phyloP scores from a whole-genome alignment of 129 eudicot species.

The Chrysanthemum seticuspe region DNA sequence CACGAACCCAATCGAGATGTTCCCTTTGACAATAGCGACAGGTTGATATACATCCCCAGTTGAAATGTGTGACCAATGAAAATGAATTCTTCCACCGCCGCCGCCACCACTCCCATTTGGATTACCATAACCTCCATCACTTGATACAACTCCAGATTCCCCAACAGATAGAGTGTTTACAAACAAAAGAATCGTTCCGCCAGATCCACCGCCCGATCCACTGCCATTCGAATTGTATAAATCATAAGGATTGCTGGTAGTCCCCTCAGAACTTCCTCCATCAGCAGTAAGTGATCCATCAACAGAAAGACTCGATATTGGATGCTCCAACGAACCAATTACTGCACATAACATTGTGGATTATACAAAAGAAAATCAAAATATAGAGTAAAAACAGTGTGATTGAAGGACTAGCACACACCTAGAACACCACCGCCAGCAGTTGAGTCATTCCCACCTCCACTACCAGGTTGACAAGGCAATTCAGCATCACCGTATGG shows the following conservation, averaged over 20 bases:
- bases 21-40: slow-evolving; percentile 73
- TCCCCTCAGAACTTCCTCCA: slow-evolving; percentile 60
- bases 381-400: background rate
- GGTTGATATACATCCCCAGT: slow-evolving; percentile 95
- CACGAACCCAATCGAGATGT: slow-evolving; percentile 65
- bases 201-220: slow-evolving; percentile 92
- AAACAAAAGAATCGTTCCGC: slow-evolving; percentile 85
- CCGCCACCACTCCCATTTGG: slow-evolving; percentile 87
- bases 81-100: slow-evolving; percentile 93
- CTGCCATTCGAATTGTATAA: slow-evolving; percentile 14
- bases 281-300: slow-evolving; percentile 73
- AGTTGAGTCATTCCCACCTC: slow-evolving; percentile 87
- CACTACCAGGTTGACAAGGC: slow-evolving; percentile 97
- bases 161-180: slow-evolving; percentile 52
- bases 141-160: slow-evolving; percentile 58
- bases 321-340: slow-evolving; percentile 83
- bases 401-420: slow-evolving; percentile 30
- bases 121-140: slow-evolving; percentile 81
- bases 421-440: slow-evolving; percentile 94
- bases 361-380: background rate
- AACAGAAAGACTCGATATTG: slow-evolving; percentile 56
- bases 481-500: slow-evolving; percentile 69
- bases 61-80: slow-evolving; percentile 89
- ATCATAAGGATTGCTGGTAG: slow-evolving; percentile 25
- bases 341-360: slow-evolving; percentile 45